Conservation (phyloP, 75 land plant genomes). For the Selaginella moellendorffii region DNA sequence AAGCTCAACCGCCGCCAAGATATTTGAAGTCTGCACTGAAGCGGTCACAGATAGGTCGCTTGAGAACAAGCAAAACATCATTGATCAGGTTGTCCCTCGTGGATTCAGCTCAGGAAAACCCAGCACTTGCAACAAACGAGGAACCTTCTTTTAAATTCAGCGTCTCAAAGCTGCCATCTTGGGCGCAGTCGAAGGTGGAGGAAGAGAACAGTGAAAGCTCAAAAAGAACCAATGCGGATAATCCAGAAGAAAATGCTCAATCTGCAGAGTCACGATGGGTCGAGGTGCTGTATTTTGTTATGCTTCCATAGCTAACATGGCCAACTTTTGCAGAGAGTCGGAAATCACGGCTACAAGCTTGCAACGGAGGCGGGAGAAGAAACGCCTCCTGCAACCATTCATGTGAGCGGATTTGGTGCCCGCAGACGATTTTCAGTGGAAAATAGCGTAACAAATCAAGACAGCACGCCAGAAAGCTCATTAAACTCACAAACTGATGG, state of each 20-base stretch:
- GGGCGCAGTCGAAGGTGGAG: conserved; percentile 43
- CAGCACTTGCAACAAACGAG: not conserved
- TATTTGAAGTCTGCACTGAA: conserved; percentile 5
- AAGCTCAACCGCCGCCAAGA: conserved; percentile 17
- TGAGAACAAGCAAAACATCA: not conserved
- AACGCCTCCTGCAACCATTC: conserved; percentile 30
- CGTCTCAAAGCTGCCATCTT: conserved; percentile 47
- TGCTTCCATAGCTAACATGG: not conserved
- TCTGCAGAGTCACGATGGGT: conserved; percentile 20
- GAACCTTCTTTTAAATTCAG: conserved; percentile 33
- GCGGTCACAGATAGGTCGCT: not conserved
- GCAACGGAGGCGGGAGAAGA: conserved; percentile 19
- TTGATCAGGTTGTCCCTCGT: not conserved
- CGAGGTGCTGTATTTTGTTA: conserved; percentile 18
- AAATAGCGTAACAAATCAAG: not conserved
- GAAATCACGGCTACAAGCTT: conserved; percentile 28
- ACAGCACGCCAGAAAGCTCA: conserved; percentile 19
- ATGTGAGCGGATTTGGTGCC: conserved; percentile 8
- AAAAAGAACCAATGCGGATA: not conserved
- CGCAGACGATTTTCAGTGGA: conserved; percentile 22
- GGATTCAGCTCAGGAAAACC: not conserved
- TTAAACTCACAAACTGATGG: conserved; percentile 15
- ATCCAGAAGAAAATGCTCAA: not conserved
- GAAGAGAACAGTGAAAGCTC: not conserved
- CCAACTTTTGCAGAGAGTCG: conserved; percentile 20